phyloP scores from a whole-genome alignment of 805 yeast genomes.

The Starmerella vitae region DNA sequence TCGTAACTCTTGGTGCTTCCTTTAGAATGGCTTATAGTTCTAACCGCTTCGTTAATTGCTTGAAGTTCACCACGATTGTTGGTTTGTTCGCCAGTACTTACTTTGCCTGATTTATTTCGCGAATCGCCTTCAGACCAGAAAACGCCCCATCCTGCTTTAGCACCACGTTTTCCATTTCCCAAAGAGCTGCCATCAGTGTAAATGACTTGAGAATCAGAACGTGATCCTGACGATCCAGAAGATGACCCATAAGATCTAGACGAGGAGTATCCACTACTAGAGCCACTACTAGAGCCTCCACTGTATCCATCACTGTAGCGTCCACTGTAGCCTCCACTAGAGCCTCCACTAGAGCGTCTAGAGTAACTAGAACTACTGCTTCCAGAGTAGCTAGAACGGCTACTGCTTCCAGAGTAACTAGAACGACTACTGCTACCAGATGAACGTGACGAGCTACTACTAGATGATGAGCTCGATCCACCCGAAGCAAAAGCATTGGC shows the following conservation, averaged over 20 bases:
- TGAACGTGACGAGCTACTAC: neutral
- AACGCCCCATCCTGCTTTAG: slow-evolving; percentile 61
- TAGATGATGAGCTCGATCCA: neutral
- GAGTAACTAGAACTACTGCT: neutral
- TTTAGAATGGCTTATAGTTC: slow-evolving; percentile 15
- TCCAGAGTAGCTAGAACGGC: neutral
- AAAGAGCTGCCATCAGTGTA: slow-evolving; percentile 73
- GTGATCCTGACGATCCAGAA: too few relatives aligned
- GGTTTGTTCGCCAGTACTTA: slow-evolving; percentile 41
- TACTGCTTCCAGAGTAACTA: neutral
- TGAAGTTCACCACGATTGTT: slow-evolving; percentile 70
- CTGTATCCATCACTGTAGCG: neutral
- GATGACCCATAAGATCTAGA: too few relatives aligned
- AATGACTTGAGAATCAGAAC: slow-evolving; percentile 28
- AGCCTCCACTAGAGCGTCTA: neutral
- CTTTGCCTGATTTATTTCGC: slow-evolving; percentile 42
- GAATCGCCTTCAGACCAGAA: slow-evolving; percentile 46
- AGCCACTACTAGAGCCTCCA: neutral
- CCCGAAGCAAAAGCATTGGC: slow-evolving; percentile 36
- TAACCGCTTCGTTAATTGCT: slow-evolving; percentile 50
- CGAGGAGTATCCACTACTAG: too few relatives aligned
- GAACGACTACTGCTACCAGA: neutral
- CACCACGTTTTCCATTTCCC: slow-evolving; percentile 38
- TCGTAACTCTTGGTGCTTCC: neutral
- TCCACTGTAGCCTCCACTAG: neutral